Base-by-base conservation (phyloP, 75 land plant genomes). In the Sequoia sempervirens region DNA sequence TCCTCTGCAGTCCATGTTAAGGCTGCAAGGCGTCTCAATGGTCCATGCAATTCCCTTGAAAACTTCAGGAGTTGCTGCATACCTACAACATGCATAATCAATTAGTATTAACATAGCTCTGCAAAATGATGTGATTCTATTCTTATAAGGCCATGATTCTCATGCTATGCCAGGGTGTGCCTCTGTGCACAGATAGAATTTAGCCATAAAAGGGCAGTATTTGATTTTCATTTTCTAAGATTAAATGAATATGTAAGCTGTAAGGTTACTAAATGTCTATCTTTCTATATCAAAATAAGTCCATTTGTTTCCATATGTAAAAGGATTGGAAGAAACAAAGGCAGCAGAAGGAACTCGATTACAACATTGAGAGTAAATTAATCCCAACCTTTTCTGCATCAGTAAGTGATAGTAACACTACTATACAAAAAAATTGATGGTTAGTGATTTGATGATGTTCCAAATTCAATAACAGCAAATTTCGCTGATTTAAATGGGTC, bases 1-100 rank as follows among this genome's bases (percentile, higher is more conserved):
- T 92, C 93, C 46, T 92, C 91, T 34, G 93, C 93, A 88, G 90
- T 88, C 93, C 93, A 92, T 40, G 88, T 90, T 38, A 85, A 54
- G 58, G 74, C 78, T 75, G 93, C 90, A 82, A 92, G 88, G 10
- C 93, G 88, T 88, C 91, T 83, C 5, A 92, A 86, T 56, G 93
- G 90, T 46, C 88, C 93, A 73, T 91, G 78, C 58, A 88, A 75
- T 37, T 89, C 90, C 81, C 88, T 91, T 37, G 93, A 89, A 46
- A 87, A 82, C 83, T 50, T 84, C 50, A 89, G 84, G 4, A 92
- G 66, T 36, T 86, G 90, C 69, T 92, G 83, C 86, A 88, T 90
- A 3, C 93, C 93, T 92, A 37, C 68, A 82, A 20, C 3, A 34
- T 2, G 74, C n/a, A 73, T 46, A 80, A 84, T 43, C n/a, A 34